Evolutionary conservation across 352 stramenopile species (phyloP).

Genomic region (Globisporangium camurandrum): DNA sequence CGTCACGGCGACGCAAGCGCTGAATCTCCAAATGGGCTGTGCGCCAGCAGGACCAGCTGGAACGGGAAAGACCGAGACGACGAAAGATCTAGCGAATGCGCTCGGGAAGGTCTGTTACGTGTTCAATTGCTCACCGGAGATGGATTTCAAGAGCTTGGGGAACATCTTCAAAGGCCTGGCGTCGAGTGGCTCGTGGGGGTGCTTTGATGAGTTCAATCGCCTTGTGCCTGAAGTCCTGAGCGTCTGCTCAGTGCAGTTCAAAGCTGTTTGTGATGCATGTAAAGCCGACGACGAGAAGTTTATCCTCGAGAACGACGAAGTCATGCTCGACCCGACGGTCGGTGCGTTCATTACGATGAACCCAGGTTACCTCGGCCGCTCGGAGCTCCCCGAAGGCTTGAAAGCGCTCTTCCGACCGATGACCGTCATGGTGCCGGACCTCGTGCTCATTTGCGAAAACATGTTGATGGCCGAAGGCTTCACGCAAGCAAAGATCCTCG

Average conservation of each 20-base stretch:
- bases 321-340: slow-evolving; percentile 88
- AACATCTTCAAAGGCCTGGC: slow-evolving; percentile 97
- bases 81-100: slow-evolving; percentile 92
- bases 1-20: slow-evolving; percentile 91
- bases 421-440: slow-evolving; percentile 95
- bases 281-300: slow-evolving; percentile 91
- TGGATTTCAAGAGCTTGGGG: slow-evolving; percentile 94
- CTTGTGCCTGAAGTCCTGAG: slow-evolving; percentile 92
- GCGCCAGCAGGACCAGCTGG: slow-evolving; percentile 77
- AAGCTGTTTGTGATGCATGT: slow-evolving; percentile 92
- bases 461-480: slow-evolving; percentile 97
- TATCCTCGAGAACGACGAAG: slow-evolving; percentile 92
- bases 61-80: slow-evolving; percentile 94
- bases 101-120: slow-evolving; percentile 94
- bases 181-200: slow-evolving; percentile 92
- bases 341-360: slow-evolving; percentile 98
- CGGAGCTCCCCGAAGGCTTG: slow-evolving; percentile 91
- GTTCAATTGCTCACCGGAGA: slow-evolving; percentile 95
- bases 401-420: slow-evolving; percentile 95
- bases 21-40: slow-evolving; percentile 90
- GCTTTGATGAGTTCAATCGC: slow-evolving; percentile 96
- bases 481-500: slow-evolving; percentile 90
- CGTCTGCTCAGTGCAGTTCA: slow-evolving; percentile 94
- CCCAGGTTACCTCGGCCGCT: slow-evolving; percentile 92
- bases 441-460: slow-evolving; percentile 96